Evolutionary conservation across 805 yeast genomes (phyloP), one percentile per base, ranked within the genome.

Genomic region (Wickerhamiella azyma): DNA sequence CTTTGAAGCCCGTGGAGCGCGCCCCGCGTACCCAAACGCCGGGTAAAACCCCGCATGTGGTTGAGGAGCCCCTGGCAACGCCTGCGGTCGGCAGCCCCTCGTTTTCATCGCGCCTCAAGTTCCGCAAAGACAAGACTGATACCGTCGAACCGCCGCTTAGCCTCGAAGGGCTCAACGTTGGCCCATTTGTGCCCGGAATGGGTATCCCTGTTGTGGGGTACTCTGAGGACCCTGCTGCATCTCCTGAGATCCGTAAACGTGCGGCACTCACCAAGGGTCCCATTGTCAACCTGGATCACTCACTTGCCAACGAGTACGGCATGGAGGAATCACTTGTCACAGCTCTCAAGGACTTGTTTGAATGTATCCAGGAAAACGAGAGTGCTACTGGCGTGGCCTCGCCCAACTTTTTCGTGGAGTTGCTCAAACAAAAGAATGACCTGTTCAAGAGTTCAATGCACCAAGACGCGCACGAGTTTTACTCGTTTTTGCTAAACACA

Each of bases 401-500:
- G 1, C 96, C 97, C 0, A 66, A 70, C 26, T 72, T 75, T 53
- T 72, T 92, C 41, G 75, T 92, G 38, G 80, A 77, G 39, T 79
- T 80, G 45, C 67, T 89, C 46, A 89, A 85, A 60, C 74, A 74
- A 47, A 88, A 84, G 53, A 92, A 89, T 59, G 83, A 79, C 54
- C 66, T 89, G 55, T 92, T 92, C 62, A 70, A 94, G 51, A 80
- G 85, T 48, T 78, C 83, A 37, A 88, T 86, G 95, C 98, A 92
- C 61, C 98, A 92, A 60, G 98, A 92, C 67, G 96, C 97, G 5
- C 98, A 92, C 63, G 98, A 92, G 64, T 92, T 92, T 62, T 71
- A 88, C 59, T 89, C 88, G 60, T 88, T 83, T 58, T 61, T 88
- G 53, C 67, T 92, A 45, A 92, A 92, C 62, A 86, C 83, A 51